Percentiles rank a stretch among this genome's conserved stretches.
These are phyloP conservation scores for Cladosporium sp. DNA, from an alignment of 2,329 filamentous ascomycete genomes.

Conservation along the genomic window DNA sequence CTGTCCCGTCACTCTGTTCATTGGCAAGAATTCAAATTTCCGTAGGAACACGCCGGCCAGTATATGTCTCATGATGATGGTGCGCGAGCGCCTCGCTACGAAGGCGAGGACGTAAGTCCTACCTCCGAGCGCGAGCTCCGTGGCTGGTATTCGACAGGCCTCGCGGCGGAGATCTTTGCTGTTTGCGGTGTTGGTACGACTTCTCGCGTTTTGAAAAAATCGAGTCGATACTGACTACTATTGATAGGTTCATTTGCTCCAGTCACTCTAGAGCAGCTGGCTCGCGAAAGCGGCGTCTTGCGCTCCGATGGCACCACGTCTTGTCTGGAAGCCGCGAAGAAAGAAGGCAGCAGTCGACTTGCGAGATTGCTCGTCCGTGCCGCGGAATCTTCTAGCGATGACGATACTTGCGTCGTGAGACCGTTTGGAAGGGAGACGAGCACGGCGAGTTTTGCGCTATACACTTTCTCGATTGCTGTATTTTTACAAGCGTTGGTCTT, in stretches of 20 bases:
- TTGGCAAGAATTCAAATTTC: too few relatives aligned
- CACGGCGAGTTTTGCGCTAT: constrained; percentile 91
- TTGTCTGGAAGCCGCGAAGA: constrained; percentile 44
- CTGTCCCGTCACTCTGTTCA: too few relatives aligned
- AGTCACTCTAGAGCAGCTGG: constrained; percentile 82
- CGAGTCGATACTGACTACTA: constrained; percentile 14
- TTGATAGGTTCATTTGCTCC: constrained; percentile 77
- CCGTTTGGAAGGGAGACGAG: constrained; percentile 76
- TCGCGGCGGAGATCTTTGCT: constrained; percentile 93
- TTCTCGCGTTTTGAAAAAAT: not conserved
- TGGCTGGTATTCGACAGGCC: constrained; percentile 24
- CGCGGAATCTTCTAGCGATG: constrained; percentile 31
- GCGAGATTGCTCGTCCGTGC: constrained; percentile 8
- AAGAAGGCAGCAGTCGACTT: constrained; percentile 16
- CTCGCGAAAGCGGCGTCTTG: constrained; percentile 80
- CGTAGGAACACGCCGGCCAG: not conserved
- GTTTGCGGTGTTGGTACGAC: constrained; percentile 73
- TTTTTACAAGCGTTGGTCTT: constrained; percentile 80
- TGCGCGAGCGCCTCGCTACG: constrained; percentile 17
- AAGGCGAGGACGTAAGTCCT: constrained; percentile 22
- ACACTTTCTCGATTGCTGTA: constrained; percentile 86
- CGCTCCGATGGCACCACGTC: constrained; percentile 66
- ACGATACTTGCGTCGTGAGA: constrained; percentile 69
- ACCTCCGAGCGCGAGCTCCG: constrained; percentile 23
- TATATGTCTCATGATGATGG: constrained; percentile 5